Evolutionary conservation across 129 eudicot species (phyloP), one percentile per base, ranked within the genome.

Genomic region (Pulicaria dysenterica): DNA sequence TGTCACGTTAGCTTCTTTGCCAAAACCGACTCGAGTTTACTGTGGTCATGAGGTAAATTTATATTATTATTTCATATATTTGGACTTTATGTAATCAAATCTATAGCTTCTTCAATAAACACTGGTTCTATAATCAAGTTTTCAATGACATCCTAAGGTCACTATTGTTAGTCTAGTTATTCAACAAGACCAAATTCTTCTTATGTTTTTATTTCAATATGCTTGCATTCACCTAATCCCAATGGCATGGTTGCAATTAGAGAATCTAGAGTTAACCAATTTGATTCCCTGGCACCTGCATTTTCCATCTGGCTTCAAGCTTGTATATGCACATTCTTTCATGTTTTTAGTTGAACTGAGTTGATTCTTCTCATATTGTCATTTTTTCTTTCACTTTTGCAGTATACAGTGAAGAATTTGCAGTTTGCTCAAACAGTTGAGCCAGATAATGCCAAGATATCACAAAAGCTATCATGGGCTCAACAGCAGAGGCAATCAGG

Each of bases 391-490:
- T 68, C 38, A 17, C n/a, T 77, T 74, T 24, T 45, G 51, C 91
- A 93, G 98, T 93, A 93, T 69, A 93, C 98, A 19, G 95, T 85
- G 83, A 89, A 93, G 88, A 93, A 93, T 82, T 72, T 93, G 91
- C 96, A 89, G 86, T 93, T 93, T 85, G 98, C 98, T 39, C 84
- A 73, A 83, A 93, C 95, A 14, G 92, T 93, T 78, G 98, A 93
- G 77, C 98, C 96, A 48, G 96, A 87, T 56, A 93, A 93, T 68
- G 87, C 62, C 38, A 90, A 73, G 67, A 89, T 90, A 80, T 76
- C 79, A 4, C 79, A 87, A 62, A 93, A 93, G 83, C 64, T 89
- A 51, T 73, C 89, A 49, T 93, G 96, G 98, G 96, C 98, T 73
- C 84, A 89, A 85, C 83, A 87, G 34, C 89, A 93, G 87, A 86